These are phyloP conservation scores for Petunia axillaris DNA, from an alignment of 257 asterid species.

Conservation along the genomic window DNA sequence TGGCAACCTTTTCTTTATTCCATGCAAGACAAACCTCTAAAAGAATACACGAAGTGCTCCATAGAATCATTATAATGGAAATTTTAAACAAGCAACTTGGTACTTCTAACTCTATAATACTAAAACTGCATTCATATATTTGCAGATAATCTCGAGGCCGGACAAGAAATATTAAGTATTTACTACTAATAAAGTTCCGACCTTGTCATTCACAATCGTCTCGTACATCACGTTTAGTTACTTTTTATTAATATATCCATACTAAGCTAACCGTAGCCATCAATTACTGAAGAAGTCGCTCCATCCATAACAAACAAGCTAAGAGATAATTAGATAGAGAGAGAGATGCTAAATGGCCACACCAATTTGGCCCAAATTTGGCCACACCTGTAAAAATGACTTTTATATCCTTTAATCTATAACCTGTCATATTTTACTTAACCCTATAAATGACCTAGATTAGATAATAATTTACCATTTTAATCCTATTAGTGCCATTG, in stretches of 20 bases:
- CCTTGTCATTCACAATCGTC: not conserved
- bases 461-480: too few relatives aligned
- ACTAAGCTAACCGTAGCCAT: not conserved
- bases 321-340: not conserved
- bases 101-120: not conserved
- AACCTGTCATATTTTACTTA: too few relatives aligned
- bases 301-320: not conserved
- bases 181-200: not conserved
- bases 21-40: slow-evolving; percentile 12
- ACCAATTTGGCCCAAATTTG: too few relatives aligned
- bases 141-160: not conserved
- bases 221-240: not conserved
- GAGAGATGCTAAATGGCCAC: too few relatives aligned
- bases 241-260: too few relatives aligned
- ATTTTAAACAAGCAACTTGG: not conserved
- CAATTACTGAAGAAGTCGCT: not conserved
- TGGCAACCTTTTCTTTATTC: not conserved
- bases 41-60: slow-evolving; percentile 19
- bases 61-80: slow-evolving; percentile 8
- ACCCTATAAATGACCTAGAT: too few relatives aligned
- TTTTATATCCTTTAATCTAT: too few relatives aligned
- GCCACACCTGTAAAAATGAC: too few relatives aligned
- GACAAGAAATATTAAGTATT: not conserved
- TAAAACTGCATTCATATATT: not conserved
- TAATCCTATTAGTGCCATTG: too few relatives aligned